Base-by-base conservation (phyloP, 2,329 filamentous ascomycete species). In the Sporothrix dimorphospora region DNA sequence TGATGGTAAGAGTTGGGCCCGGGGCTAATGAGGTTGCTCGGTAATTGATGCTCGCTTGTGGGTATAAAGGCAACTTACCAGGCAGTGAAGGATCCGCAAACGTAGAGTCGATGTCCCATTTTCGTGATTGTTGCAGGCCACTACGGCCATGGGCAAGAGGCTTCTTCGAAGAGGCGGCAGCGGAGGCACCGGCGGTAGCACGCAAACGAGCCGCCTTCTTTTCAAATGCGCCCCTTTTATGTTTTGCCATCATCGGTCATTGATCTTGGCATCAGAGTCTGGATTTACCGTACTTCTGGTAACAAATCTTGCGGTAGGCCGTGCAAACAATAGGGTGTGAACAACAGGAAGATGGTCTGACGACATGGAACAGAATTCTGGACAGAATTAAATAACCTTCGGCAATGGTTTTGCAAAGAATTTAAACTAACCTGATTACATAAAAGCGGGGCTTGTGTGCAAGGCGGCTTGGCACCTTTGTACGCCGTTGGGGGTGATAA, bases 191-290 rank as follows among this genome's bases (percentile, higher is more conserved):
- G 24, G 61, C 49, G 5, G 45, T 51, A 40, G 51, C 49, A 34
- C 65, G 51, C 51, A 67, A 45, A 49, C 70, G 70, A 40, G 69
- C 65, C 27, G 68, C 61, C 47, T 72, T 72, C 57, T 74, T 72
- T 21, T 73, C 68, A 53, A 73, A 53, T 47, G 45, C 51, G 1
- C 72, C 72, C 40, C 76, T 78, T 74, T 72, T 77, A 47, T 72
- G 72, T 72, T 71, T 77, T 63, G 73, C 73, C 75, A 77, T 77
- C 5, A 24, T 42, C 67, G 61, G 5, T 14, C n/a, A 14, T 2
- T n/a, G 21, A 34, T 34, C 45, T 38, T 67, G 16, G 34, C 16
- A 40, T n/a, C 12, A 42, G 57, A 24, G 9, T 14, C 38, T 45
- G 11, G 12, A 16, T 1, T 11, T 2, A 8, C 49, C 49, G n/a